Base-by-base conservation (phyloP, 352 stramenopile species). In the Pseudoperonospora humuli region DNA sequence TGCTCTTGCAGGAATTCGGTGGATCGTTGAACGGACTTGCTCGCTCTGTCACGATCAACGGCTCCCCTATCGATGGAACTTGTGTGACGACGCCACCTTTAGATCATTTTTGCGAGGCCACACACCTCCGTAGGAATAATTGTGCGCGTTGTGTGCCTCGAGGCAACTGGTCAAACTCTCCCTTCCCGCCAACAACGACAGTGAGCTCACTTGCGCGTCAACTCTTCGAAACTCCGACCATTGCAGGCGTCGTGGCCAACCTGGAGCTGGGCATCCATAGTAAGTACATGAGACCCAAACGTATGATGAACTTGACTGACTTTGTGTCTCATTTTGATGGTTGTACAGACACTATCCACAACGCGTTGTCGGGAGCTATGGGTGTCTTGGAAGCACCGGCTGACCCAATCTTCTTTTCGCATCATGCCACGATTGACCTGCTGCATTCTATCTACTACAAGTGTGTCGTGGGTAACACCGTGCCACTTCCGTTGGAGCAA, bases 391-490 rank as follows among this genome's bases (percentile, higher is more conserved):
- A 91, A 57, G 75, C 82, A 9, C 75, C 81, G 3, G 70, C 78
- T 1, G 82, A 94, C 24, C 80, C 80, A 5, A 90, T 94, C 41
- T 94, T 94, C 63, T 94, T 70, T 41, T 92, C 80, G 21, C 82
- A 94, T 41, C 82, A 94, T 58, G 64, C 80, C 19, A 61, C 70
- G n/a, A 65, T 94, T 40, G 82, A 94, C 44, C 46, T 92, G 33
- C 56, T 94, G 24, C 81, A 93, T 58, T 81, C 75, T 7, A 88
- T 93, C 45, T 92, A 77, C 64, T 75, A 85, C 61, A 80, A 94
- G 39, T 94, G 82, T 29, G 54, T 72, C 5, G 58, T 91, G 17
- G 78, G 76, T 27, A 84, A 89, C 57, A 57, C 64, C 1, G 57
- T 59, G 15, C 61, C 66, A 10, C 59, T 84, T 50, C 24, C 73